Percentiles rank a stretch among this genome's conserved stretches.
These are phyloP conservation scores for Scenedesmus sp. DNA, from an alignment of 163 green algal species.

Conservation along the genomic window DNA sequence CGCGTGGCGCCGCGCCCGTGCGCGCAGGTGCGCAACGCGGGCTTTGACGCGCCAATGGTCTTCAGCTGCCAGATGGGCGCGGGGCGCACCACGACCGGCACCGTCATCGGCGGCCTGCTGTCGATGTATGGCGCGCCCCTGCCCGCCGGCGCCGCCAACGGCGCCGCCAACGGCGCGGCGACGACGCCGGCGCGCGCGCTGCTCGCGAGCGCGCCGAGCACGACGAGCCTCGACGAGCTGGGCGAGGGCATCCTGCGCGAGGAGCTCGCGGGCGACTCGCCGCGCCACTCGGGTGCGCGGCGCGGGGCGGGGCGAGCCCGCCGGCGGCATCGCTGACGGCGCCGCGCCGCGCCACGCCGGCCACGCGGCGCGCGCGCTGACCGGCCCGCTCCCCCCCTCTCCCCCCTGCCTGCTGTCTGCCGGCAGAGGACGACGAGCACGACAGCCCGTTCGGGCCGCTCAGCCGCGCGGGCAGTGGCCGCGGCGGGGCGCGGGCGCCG, in stretches of 20 bases:
- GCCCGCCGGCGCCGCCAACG: background rate
- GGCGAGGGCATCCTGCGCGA: constrained; percentile 23
- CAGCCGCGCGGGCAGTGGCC: too few species aligned
- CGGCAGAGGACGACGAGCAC: constrained; percentile 9
- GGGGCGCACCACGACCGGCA: constrained; percentile 91
- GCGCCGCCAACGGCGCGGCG: background rate
- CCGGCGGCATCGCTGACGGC: too few species aligned
- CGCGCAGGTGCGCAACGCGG: constrained; percentile 56
- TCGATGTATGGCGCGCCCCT: constrained; percentile 49
- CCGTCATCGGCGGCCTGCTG: constrained; percentile 84
- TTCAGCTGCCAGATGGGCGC: constrained; percentile 94
- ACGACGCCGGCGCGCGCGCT: background rate
- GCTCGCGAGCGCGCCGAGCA: constrained; percentile 6
- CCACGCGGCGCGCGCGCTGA: background rate
- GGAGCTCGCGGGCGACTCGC: constrained; percentile 36
- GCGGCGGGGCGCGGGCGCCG: too few species aligned
- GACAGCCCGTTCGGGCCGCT: too few species aligned
- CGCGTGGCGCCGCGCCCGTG: background rate
- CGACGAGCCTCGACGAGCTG: constrained; percentile 9
- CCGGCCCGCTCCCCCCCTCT: background rate
- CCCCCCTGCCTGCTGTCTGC: background rate
- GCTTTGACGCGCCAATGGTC: constrained; percentile 72
- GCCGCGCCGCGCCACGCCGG: too few species aligned
- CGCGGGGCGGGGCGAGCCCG: too few species aligned
- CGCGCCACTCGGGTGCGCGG: constrained; percentile 18